Evolutionary conservation across 2,329 filamentous ascomycete genomes (phyloP).

Genomic region (Hypoxylon sp.): DNA sequence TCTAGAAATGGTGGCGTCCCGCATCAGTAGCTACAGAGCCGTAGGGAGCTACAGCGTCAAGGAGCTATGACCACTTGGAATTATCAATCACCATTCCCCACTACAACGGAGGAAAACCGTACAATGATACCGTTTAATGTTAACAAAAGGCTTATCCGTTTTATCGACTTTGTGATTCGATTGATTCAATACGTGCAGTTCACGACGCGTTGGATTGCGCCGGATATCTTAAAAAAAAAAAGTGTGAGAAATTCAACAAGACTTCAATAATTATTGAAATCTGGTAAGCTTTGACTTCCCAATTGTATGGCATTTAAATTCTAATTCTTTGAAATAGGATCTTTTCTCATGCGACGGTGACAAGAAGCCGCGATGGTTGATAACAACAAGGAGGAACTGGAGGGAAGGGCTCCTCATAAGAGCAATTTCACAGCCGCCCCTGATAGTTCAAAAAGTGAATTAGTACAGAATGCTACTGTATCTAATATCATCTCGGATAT

Average conservation of each 20-base stretch:
- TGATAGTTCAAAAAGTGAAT: constrained; percentile 4
- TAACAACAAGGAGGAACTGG: constrained; percentile 12
- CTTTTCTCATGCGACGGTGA: constrained; percentile 22
- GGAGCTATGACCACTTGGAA: constrained; percentile 27
- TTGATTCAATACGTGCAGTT: constrained; percentile 10
- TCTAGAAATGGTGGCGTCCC: constrained; percentile 31
- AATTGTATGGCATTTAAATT: not conserved
- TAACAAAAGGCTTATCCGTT: constrained; percentile 4
- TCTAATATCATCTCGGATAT: constrained; percentile 37
- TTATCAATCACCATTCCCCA: not conserved
- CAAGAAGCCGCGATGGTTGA: constrained; percentile 19
- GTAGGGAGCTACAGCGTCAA: not conserved
- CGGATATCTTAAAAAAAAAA: constrained; percentile 10
- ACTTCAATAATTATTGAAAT: not conserved
- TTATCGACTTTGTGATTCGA: constrained; percentile 20
- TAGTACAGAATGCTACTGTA: constrained; percentile 15
- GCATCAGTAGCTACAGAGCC: constrained; percentile 36
- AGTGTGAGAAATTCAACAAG: not conserved
- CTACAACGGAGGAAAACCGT: constrained; percentile 21
- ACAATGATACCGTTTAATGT: constrained; percentile 8
- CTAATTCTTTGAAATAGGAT: constrained; percentile 6
- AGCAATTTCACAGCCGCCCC: not conserved
- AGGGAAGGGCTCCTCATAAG: constrained; percentile 16
- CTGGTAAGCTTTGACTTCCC: not conserved
- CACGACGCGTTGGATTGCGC: constrained; percentile 21